A percentile compares a stretch with the other conserved stretches of the same genome.
These are phyloP conservation scores for Colletotrichum sp. DNA, from an alignment of 2,329 filamentous ascomycete species.

Conservation along the genomic window DNA sequence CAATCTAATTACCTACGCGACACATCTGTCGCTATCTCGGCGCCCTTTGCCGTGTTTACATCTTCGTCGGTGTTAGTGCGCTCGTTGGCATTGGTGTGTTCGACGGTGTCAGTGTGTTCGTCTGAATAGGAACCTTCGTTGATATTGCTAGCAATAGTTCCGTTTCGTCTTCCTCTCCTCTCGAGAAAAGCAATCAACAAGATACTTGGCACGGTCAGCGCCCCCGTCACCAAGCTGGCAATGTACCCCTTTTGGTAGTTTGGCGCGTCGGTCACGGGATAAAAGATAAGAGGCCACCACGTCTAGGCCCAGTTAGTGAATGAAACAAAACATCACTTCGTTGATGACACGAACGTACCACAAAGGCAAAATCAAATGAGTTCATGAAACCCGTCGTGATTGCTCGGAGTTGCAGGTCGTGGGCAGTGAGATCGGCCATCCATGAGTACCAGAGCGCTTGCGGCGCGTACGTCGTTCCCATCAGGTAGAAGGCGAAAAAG, in stretches of 20 bases:
- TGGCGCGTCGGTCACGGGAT: conserved; percentile 43
- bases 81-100: background rate
- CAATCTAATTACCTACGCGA: background rate
- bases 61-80: background rate
- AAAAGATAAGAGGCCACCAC: conserved; percentile 45
- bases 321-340: background rate
- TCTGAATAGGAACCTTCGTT: background rate
- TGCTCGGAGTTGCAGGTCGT: conserved; percentile 44
- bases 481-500: conserved; percentile 48
- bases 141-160: background rate
- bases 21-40: background rate
- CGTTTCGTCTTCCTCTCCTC: conserved; percentile 22
- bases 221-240: conserved; percentile 41
- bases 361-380: conserved; percentile 46
- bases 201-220: conserved; percentile 39
- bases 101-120: background rate
- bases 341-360: conserved; percentile 18
- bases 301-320: conserved; percentile 21
- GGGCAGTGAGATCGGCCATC: conserved; percentile 47
- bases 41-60: background rate
- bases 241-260: conserved; percentile 42
- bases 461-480: conserved; percentile 48
- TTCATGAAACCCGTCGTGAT: conserved; percentile 50
- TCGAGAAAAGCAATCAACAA: conserved; percentile 41
- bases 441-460: conserved; percentile 52